Base-by-base conservation (phyloP, 345 rosid species). In the Microthlaspi erraticum region DNA sequence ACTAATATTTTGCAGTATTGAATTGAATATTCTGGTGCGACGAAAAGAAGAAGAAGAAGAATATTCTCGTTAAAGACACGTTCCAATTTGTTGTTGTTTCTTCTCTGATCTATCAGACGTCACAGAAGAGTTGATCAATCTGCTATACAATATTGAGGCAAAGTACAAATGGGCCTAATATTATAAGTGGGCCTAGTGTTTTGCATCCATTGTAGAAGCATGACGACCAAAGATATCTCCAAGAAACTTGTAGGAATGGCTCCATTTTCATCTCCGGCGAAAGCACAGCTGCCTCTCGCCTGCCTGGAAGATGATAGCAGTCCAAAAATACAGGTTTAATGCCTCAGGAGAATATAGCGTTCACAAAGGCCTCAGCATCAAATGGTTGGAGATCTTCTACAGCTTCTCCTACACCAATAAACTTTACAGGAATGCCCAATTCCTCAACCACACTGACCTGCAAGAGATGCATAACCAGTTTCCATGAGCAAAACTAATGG, bases 371-470 rank as follows among this genome's bases (percentile, higher is more conserved):
- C 74, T 88, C 93, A 0, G 96, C 89, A 58, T 91, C 97, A 66
- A 91, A 94, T 49, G 97, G 97, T 79, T 91, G 97, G 59, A 94
- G 91, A 80, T 89, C 97, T 81, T 91, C 95, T 48, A 91, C 72
- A 51, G 93, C 83, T 88, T 91, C 99, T 42, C 96, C 96, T 41
- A 94, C 93, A 55, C 99, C 99, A 3, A 94, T 85, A 73, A 94
- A 94, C 84, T 94, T 88, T 46, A 91, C 95, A 2, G 97, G 95
- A 78, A 91, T 94, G 52, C 97, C 93, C 13, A 89, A 86, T 79
- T 94, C 97, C 74, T 89, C 99, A 49, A 91, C 97, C 36, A 91
- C 97, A 53, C 96, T 91, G 39, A 89, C 97, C 99, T 93, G 86
- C 70, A 57, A 52, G n/a, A 66, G 19, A 31, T 38, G 60, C 19